These are phyloP conservation scores for Haberlea rhodopensis DNA, from an alignment of 257 asterid genomes.

Conservation along the genomic window DNA sequence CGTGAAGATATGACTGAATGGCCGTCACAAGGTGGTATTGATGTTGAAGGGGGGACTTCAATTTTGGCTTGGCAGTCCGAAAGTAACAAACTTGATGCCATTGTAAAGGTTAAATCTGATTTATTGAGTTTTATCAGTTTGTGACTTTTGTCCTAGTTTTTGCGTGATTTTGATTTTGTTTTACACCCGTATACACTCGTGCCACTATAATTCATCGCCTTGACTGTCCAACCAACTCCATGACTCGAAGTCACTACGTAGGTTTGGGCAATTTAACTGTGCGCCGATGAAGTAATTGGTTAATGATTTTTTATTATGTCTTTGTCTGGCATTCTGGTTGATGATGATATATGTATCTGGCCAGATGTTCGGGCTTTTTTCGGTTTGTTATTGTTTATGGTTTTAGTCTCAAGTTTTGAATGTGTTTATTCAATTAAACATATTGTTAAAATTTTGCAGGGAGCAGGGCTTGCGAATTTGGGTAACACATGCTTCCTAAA, in stretches of 20 bases:
- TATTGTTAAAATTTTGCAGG: conserved; percentile 39
- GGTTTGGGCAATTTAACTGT: background rate
- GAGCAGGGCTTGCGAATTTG: conserved; percentile 78
- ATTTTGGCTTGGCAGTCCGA: conserved; percentile 13
- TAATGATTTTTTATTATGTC: background rate
- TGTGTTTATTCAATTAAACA: background rate
- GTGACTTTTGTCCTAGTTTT: background rate
- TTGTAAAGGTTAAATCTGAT: conserved; percentile 16
- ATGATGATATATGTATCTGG: background rate
- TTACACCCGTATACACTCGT: background rate
- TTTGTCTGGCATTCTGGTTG: background rate
- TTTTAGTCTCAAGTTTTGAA: background rate
- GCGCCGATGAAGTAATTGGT: background rate
- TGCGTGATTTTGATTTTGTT: no score
- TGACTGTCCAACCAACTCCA: background rate
- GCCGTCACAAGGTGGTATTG: conserved; percentile 12
- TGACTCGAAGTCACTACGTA: background rate
- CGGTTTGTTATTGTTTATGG: background rate
- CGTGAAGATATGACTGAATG: conserved; percentile 23
- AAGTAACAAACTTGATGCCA: conserved; percentile 24
- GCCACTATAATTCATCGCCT: background rate
- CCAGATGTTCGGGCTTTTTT: background rate
- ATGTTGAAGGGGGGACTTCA: conserved; percentile 12
- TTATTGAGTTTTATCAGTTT: background rate
- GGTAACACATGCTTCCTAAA: conserved; percentile 94